A percentile compares a stretch with the other conserved stretches of the same genome.
Evolutionary conservation across 108 stramenopile genomes (phyloP).

Genomic region (Nannochloropsis salina): DNA sequence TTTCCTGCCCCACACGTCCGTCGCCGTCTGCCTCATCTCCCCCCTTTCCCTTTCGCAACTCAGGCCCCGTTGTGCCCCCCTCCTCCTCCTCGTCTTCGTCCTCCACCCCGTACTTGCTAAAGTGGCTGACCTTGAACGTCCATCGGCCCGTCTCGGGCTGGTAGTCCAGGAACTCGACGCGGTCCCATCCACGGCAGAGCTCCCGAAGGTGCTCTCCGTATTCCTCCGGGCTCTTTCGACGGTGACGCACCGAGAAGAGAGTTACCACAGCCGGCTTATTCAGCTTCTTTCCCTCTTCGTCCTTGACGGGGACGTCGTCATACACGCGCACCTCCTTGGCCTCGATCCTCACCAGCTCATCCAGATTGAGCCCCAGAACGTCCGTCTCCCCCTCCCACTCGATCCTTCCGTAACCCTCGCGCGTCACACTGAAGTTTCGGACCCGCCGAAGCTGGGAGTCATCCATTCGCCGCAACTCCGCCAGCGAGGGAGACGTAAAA

Average conservation of each 20-base stretch:
- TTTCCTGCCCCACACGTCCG: neutral
- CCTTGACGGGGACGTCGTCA: conserved; percentile 28
- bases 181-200: conserved; percentile 35
- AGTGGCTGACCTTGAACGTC: conserved; percentile 82
- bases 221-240: conserved; percentile 24
- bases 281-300: conserved; percentile 28
- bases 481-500: conserved; percentile 20
- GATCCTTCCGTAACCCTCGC: conserved; percentile 33
- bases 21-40: neutral
- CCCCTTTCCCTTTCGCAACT: neutral
- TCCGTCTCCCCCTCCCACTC: conserved; percentile 45
- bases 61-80: neutral
- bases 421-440: conserved; percentile 26
- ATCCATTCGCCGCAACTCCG: conserved; percentile 28
- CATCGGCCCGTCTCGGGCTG: conserved; percentile 66
- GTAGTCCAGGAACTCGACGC: conserved; percentile 72
- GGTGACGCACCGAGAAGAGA: conserved; percentile 29
- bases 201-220: conserved; percentile 25
- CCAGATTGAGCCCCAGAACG: conserved; percentile 38
- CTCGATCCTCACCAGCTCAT: conserved; percentile 43
- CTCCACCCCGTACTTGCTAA: conserved; percentile 78
- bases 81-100: conserved; percentile 52
- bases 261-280: conserved; percentile 45
- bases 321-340: conserved; percentile 35
- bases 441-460: conserved; percentile 28